These are phyloP conservation scores for Trichoderma harzianum DNA, from an alignment of 2,329 filamentous ascomycete genomes.

Conservation along the genomic window DNA sequence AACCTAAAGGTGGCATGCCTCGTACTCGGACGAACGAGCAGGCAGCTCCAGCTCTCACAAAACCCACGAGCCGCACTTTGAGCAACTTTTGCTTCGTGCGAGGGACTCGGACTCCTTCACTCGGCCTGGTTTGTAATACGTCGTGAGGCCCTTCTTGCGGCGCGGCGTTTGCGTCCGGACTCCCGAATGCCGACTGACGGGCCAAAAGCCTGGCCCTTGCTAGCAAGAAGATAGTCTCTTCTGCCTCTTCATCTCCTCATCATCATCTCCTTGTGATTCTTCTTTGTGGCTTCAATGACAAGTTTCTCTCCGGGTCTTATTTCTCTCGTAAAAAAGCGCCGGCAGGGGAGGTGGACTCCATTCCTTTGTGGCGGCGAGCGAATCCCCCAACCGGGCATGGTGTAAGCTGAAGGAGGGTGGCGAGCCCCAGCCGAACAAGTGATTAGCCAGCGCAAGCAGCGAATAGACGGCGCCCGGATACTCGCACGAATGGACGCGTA, in stretches of 20 bases:
- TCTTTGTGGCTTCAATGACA: neutral
- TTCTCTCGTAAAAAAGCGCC: neutral
- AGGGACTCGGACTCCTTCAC: neutral
- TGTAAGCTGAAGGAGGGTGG: conserved; percentile 17
- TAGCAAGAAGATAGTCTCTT: neutral
- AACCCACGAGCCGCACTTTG: neutral
- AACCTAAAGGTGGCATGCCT: neutral
- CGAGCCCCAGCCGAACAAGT: conserved; percentile 3
- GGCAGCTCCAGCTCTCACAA: neutral
- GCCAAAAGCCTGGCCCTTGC: neutral
- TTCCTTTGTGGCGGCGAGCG: conserved; percentile 18
- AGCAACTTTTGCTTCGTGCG: neutral
- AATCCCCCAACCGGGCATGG: conserved; percentile 18
- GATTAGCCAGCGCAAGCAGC: neutral
- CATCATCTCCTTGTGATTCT: neutral
- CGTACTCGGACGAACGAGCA: conserved; percentile 3
- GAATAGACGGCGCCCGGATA: conserved; percentile 2
- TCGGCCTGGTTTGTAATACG: neutral
- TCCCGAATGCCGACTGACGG: neutral
- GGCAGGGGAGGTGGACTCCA: conserved; percentile 9
- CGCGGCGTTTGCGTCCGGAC: neutral
- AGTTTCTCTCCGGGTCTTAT: neutral
- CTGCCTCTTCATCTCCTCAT: neutral
- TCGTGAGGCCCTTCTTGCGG: neutral
- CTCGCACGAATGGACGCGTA: neutral